phyloP scores from a whole-genome alignment of 441 rosid species.

The Dalechampia spathulata region DNA sequence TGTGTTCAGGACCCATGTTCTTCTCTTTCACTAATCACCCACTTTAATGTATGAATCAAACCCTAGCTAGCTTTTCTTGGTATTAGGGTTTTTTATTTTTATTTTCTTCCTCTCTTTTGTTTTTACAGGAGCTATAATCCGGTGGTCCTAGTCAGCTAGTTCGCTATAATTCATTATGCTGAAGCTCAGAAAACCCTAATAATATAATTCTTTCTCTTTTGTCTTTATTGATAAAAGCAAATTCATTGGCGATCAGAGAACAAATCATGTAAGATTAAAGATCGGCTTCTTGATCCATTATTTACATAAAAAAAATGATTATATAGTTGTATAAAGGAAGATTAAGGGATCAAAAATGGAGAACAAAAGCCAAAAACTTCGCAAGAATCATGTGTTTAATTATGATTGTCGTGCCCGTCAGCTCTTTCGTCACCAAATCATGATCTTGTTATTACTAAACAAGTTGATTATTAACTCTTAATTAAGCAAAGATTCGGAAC shows the following conservation, averaged over 20 bases:
- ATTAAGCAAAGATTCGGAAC: constrained; percentile 19
- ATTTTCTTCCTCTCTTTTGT: too few relatives aligned
- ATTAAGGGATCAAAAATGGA: constrained; percentile 12
- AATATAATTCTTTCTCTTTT: neutral
- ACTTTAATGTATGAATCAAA: neutral
- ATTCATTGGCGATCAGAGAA: constrained; percentile 18
- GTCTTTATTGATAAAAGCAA: neutral
- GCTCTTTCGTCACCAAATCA: constrained; percentile 16
- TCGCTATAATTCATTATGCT: neutral
- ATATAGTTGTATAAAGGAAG: constrained; percentile 6
- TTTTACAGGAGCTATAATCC: constrained; percentile 3
- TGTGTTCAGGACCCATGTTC: constrained; percentile 30
- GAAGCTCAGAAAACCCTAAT: constrained; percentile 9
- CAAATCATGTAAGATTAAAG: constrained; percentile 12
- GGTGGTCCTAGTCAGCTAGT: constrained; percentile 27
- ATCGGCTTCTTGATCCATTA: constrained; percentile 22
- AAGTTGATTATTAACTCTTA: constrained; percentile 8
- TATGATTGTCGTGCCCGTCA: constrained; percentile 18
- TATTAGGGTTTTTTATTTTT: constrained; percentile 22
- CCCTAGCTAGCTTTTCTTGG: constrained; percentile 15
- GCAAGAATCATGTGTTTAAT: constrained; percentile 37
- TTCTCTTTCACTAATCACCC: neutral
- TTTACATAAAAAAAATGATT: constrained; percentile 19
- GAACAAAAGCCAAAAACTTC: constrained; percentile 46
- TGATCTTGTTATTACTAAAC: too few relatives aligned